These are phyloP conservation scores for Curvularia eragrostidis DNA, from an alignment of 2,329 filamentous ascomycete genomes.

Conservation along the genomic window DNA sequence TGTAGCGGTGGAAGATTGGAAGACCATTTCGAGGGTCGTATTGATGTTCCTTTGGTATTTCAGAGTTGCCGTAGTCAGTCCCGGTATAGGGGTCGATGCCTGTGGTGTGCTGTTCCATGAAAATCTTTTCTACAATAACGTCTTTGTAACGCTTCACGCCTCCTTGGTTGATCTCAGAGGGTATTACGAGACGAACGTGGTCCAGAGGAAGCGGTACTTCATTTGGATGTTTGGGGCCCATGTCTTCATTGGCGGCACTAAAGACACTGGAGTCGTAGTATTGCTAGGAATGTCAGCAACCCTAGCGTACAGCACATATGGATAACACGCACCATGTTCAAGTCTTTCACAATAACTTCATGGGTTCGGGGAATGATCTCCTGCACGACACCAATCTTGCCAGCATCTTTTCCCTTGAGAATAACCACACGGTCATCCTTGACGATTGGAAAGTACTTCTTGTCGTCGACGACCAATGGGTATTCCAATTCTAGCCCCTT, in stretches of 20 bases:
- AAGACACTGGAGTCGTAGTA: conserved; percentile 53
- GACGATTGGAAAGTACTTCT: conserved; percentile 47
- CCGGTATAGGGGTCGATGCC: conserved; percentile 42
- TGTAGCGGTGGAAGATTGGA: conserved; percentile 45
- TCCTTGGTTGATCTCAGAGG: conserved; percentile 58
- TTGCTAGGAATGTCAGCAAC: conserved; percentile 39
- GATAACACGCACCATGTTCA: conserved; percentile 50
- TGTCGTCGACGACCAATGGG: conserved; percentile 39
- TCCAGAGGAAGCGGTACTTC: conserved; percentile 69
- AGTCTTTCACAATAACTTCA: conserved; percentile 44
- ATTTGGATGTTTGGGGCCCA: conserved; percentile 55
- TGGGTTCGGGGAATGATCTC: conserved; percentile 55
- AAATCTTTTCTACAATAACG: conserved; percentile 46
- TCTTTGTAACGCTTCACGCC: conserved; percentile 67
- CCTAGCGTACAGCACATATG: not conserved
- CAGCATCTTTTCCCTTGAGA: conserved; percentile 77
- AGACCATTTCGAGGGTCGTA: conserved; percentile 40
- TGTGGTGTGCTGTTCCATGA: conserved; percentile 42
- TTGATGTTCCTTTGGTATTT: conserved; percentile 39
- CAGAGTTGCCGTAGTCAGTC: conserved; percentile 33
- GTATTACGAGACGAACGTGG: conserved; percentile 81
- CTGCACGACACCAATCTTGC: conserved; percentile 78
- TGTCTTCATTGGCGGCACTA: conserved; percentile 33
- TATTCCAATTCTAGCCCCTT: conserved; percentile 33
- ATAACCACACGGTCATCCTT: conserved; percentile 82